Evolutionary conservation across 2,329 filamentous ascomycete species (phyloP).

Genomic region (Neocucurbitaria cava): DNA sequence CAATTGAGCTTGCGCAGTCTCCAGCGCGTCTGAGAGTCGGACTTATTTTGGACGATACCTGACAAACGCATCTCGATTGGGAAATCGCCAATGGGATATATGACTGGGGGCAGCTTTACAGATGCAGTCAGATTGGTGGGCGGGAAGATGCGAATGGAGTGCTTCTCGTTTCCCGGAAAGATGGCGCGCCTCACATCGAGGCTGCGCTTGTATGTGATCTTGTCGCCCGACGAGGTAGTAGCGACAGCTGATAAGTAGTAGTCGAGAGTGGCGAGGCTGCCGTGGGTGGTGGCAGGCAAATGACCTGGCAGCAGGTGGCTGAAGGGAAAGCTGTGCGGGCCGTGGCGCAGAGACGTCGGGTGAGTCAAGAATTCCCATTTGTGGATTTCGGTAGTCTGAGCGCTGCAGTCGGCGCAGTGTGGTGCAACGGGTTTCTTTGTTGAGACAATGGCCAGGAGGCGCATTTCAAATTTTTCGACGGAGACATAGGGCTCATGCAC

Average conservation of each 20-base stretch:
- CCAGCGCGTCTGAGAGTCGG: slow-evolving; percentile 78
- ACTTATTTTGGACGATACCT: slow-evolving; percentile 77
- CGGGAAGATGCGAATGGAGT: slow-evolving; percentile 92
- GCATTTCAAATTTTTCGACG: slow-evolving; percentile 75
- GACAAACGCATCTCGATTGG: slow-evolving; percentile 81
- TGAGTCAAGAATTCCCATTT: slow-evolving; percentile 73
- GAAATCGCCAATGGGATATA: slow-evolving; percentile 86
- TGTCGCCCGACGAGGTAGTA: slow-evolving; percentile 66
- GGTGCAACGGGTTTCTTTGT: slow-evolving; percentile 83
- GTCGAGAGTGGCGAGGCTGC: slow-evolving; percentile 73
- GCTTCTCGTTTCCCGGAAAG: slow-evolving; percentile 78
- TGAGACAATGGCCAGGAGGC: slow-evolving; percentile 71
- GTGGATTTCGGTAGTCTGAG: slow-evolving; percentile 75
- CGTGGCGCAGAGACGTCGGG: slow-evolving; percentile 49
- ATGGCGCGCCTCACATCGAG: slow-evolving; percentile 82
- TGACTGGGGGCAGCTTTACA: slow-evolving; percentile 80
- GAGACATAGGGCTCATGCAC: slow-evolving; percentile 70
- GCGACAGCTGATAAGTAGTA: slow-evolving; percentile 69
- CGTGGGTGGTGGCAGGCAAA: slow-evolving; percentile 83
- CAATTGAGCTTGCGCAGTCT: slow-evolving; percentile 89
- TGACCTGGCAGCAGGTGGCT: slow-evolving; percentile 85
- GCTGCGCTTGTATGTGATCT: slow-evolving; percentile 69
- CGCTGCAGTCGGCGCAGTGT: slow-evolving; percentile 79
- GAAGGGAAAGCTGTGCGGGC: slow-evolving; percentile 83
- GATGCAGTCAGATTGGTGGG: slow-evolving; percentile 91